These are phyloP conservation scores for Globisporangium yorkense DNA, from an alignment of 352 stramenopile genomes.

Conservation along the genomic window DNA sequence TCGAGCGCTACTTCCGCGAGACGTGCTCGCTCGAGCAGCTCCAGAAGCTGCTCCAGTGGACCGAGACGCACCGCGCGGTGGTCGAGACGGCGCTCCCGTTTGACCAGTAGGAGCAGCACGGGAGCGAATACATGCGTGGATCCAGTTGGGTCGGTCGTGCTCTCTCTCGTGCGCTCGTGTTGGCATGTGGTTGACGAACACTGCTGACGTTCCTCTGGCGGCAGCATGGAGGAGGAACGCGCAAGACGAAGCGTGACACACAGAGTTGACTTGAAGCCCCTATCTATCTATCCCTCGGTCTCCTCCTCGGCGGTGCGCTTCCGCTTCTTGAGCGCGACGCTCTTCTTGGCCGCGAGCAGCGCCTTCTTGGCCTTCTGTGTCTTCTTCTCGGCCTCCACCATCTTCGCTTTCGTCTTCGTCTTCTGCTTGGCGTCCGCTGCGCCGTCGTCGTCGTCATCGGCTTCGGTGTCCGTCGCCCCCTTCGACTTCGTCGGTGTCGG, in stretches of 20 bases:
- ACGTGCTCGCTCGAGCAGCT: conserved; percentile 69
- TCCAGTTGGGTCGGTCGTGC: neutral
- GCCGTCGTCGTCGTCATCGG: neutral
- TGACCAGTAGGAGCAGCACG: conserved; percentile 3
- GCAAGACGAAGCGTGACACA: conserved; percentile 4
- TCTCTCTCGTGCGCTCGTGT: neutral
- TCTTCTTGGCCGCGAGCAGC: conserved; percentile 2
- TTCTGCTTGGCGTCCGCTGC: conserved; percentile 14
- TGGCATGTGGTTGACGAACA: neutral
- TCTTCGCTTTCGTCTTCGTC: conserved; percentile 3
- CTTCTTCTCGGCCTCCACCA: conserved; percentile 7
- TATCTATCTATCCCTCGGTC: conserved; percentile 21
- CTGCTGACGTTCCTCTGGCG: neutral
- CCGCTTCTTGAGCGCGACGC: conserved; percentile 39
- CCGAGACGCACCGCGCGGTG: conserved; percentile 53
- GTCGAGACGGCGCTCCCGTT: conserved; percentile 37
- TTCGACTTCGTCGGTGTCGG: conserved; percentile 1
- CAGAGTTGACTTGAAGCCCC: conserved; percentile 10
- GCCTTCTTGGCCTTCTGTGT: conserved; percentile 8
- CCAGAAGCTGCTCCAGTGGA: conserved; percentile 67
- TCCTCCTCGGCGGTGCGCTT: conserved; percentile 26
- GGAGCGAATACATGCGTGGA: neutral
- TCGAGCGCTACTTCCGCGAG: conserved; percentile 68
- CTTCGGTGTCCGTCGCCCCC: conserved; percentile 9
- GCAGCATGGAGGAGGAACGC: neutral